Conservation (phyloP, 2,329 filamentous ascomycete genomes). For the Penicillium verrucosum region DNA sequence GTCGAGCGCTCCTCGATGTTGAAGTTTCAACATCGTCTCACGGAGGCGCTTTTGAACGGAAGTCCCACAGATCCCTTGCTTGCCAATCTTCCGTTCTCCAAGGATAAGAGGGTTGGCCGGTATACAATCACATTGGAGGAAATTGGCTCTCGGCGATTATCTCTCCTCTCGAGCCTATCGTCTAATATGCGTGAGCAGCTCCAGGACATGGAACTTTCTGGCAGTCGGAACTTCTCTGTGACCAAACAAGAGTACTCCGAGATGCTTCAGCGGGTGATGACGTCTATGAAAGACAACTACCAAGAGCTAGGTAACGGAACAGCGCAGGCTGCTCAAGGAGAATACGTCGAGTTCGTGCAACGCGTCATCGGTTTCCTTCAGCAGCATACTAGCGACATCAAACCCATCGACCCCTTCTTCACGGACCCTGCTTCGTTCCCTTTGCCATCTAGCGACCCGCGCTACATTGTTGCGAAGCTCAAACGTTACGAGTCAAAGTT, state of each 20-base stretch:
- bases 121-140: constrained; percentile 52
- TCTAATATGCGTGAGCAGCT: constrained; percentile 58
- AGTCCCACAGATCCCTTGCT: constrained; percentile 49
- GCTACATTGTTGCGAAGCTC: constrained; percentile 60
- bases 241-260: constrained; percentile 46
- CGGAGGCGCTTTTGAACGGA: constrained; percentile 52
- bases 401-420: constrained; percentile 57
- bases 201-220: constrained; percentile 35
- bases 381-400: constrained; percentile 57
- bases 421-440: constrained; percentile 60
- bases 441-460: constrained; percentile 57
- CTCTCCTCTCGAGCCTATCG: constrained; percentile 55
- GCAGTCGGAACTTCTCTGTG: constrained; percentile 36
- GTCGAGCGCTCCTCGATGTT: constrained; percentile 59
- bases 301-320: constrained; percentile 47
- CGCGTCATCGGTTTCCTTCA: constrained; percentile 58
- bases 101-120: constrained; percentile 31
- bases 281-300: constrained; percentile 60
- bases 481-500: constrained; percentile 58
- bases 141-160: constrained; percentile 53
- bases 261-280: constrained; percentile 57
- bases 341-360: constrained; percentile 62
- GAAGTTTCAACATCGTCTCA: constrained; percentile 59
- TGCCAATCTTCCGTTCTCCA: constrained; percentile 57
- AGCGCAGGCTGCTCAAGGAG: constrained; percentile 41